Percentiles rank a stretch among this genome's conserved stretches.
These are phyloP conservation scores for Monoraphidium neglectum DNA, from an alignment of 139 green algal genomes.

Conservation along the genomic window DNA sequence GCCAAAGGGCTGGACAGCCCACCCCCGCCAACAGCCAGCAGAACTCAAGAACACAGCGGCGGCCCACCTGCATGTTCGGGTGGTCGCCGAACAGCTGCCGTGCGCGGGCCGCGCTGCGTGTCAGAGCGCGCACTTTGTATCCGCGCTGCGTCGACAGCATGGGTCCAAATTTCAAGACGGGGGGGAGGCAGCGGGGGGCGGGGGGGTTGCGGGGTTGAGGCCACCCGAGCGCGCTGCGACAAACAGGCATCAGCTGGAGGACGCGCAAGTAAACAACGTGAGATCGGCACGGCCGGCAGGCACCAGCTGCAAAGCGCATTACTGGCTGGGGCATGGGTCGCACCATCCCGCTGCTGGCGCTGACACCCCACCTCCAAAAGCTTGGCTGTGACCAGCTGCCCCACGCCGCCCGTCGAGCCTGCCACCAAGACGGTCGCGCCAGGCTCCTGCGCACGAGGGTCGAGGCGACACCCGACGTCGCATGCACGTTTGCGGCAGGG, in stretches of 20 bases:
- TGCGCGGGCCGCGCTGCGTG: constrained; percentile 56
- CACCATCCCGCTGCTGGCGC: neutral
- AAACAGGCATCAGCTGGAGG: too few relatives aligned
- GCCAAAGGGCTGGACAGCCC: too few relatives aligned
- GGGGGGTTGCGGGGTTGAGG: too few relatives aligned
- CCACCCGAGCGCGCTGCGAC: too few relatives aligned
- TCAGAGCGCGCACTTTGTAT: constrained; percentile 71
- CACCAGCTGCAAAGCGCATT: neutral
- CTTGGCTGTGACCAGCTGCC: constrained; percentile 83
- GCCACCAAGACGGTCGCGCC: constrained; percentile 68
- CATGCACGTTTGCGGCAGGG: neutral
- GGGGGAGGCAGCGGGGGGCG: neutral
- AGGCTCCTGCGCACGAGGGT: constrained; percentile 34
- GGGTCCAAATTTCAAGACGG: neutral
- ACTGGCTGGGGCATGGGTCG: neutral
- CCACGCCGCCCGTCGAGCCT: constrained; percentile 83
- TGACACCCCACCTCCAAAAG: constrained; percentile 70
- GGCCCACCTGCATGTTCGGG: constrained; percentile 48
- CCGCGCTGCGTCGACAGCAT: constrained; percentile 47
- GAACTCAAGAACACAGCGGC: too few relatives aligned
- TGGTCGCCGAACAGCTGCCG: constrained; percentile 55
- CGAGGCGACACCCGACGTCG: too few relatives aligned
- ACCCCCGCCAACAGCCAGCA: too few relatives aligned
- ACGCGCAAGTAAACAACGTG: too few relatives aligned
- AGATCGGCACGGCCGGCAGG: too few relatives aligned